Percentiles rank a stretch among this genome's conserved stretches.
Conservation (phyloP, 495 filamentous ascomycete genomes). For the Geopyxis carbonaria region DNA sequence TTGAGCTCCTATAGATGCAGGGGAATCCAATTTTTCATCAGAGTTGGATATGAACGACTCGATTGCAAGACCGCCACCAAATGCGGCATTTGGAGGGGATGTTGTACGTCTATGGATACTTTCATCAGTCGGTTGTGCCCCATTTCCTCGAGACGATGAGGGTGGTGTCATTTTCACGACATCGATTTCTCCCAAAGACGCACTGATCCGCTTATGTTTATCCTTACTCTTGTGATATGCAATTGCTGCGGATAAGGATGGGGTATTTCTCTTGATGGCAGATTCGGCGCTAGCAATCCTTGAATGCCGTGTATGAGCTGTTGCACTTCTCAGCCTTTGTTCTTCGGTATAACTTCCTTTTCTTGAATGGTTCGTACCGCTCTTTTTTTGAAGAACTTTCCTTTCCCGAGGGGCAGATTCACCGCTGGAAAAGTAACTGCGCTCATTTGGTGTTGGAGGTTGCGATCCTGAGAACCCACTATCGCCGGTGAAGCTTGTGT, state of each 20-base stretch:
- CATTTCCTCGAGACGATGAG: too few relatives aligned
- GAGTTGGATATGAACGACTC: conserved; percentile 10
- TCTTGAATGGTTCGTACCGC: conserved; percentile 39
- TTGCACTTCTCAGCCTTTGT: conserved; percentile 40
- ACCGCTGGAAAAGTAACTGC: conserved; percentile 84
- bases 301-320: conserved; percentile 52
- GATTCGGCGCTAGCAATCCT: conserved; percentile 52
- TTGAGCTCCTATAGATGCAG: conserved; percentile 3
- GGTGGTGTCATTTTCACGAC: too few relatives aligned
- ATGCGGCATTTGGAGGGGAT: too few relatives aligned
- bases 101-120: too few relatives aligned
- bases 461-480: conserved; percentile 22
- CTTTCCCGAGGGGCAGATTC: conserved; percentile 59
- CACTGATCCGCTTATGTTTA: conserved; percentile 20
- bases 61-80: conserved; percentile 12
- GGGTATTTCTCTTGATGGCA: conserved; percentile 14
- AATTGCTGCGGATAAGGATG: conserved; percentile 19
- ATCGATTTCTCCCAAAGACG: conserved; percentile 15
- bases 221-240: conserved; percentile 23
- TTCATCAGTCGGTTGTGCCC: too few relatives aligned
- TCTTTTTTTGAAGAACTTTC: conserved; percentile 68
- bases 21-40: conserved; percentile 5
- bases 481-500: conserved; percentile 21
- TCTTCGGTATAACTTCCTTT: conserved; percentile 57
- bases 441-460: conserved; percentile 34